These are phyloP conservation scores for Penicillium goetzii DNA, from an alignment of 495 filamentous ascomycete species.

Conservation along the genomic window DNA sequence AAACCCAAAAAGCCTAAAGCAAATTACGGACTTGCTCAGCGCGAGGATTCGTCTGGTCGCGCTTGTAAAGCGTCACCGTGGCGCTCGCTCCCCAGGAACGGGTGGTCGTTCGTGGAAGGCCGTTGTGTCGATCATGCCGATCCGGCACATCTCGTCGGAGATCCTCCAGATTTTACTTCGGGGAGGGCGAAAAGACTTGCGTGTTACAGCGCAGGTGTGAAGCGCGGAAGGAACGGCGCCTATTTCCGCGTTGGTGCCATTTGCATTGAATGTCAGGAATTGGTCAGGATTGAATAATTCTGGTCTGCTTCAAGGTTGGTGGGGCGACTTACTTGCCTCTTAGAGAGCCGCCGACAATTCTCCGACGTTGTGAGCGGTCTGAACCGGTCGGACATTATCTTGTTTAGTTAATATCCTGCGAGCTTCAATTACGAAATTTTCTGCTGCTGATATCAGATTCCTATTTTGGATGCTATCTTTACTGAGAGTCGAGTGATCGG, in stretches of 20 bases:
- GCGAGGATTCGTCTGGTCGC: slow-evolving; percentile 1
- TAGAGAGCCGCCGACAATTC: not conserved
- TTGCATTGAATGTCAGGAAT: not conserved
- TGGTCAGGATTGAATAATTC: not conserved
- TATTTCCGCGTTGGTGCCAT: not conserved
- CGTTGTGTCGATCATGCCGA: slow-evolving; percentile 15
- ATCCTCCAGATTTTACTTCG: slow-evolving; percentile 1
- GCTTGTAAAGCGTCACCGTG: slow-evolving; percentile 2
- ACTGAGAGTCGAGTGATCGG: not conserved
- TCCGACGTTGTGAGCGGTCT: not conserved
- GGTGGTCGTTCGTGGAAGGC: slow-evolving; percentile 7
- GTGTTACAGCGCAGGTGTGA: not conserved
- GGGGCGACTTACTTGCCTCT: too few species aligned
- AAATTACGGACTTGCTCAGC: not conserved
- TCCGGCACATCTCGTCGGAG: slow-evolving; percentile 12
- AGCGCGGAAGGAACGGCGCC: not conserved
- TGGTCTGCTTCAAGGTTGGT: not conserved
- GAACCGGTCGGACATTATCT: not conserved
- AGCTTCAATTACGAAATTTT: not conserved
- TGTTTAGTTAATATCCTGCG: not conserved
- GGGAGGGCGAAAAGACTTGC: not conserved
- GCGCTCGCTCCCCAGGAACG: slow-evolving; percentile 9
- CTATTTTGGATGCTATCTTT: not conserved
- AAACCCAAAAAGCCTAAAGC: not conserved
- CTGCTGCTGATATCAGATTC: not conserved